These are phyloP conservation scores for Penicillium crystallinum DNA, from an alignment of 495 filamentous ascomycete species.

Conservation along the genomic window DNA sequence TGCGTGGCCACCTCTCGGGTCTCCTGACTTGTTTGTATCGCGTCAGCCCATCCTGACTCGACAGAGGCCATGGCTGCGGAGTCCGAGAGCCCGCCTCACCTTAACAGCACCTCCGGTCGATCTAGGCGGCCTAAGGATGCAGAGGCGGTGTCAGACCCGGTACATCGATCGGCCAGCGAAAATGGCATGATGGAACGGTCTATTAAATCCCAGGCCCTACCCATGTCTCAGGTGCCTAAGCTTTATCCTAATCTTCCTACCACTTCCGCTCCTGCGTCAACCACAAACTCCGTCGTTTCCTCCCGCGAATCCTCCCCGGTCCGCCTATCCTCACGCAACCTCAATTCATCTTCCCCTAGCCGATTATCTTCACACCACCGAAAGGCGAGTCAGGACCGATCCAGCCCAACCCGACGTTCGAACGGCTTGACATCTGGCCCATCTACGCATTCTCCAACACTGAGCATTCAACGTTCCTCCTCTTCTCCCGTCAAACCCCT, in stretches of 20 bases:
- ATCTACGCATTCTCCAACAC: constrained; percentile 49
- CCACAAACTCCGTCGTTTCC: constrained; percentile 40
- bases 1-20: constrained; percentile 35
- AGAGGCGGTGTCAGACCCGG: constrained; percentile 24
- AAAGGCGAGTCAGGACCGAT: constrained; percentile 62
- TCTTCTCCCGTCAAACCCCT: constrained; percentile 56
- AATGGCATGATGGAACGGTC: constrained; percentile 32
- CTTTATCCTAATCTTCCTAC: constrained; percentile 29
- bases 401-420: constrained; percentile 55
- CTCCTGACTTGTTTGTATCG: constrained; percentile 38
- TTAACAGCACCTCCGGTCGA: constrained; percentile 31
- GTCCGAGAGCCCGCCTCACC: constrained; percentile 42
- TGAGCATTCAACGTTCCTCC: constrained; percentile 59
- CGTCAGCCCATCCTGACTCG: constrained; percentile 31
- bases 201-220: constrained; percentile 27
- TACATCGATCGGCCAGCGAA: constrained; percentile 27
- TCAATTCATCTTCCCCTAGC: constrained; percentile 26
- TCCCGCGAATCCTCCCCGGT: constrained; percentile 49
- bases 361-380: constrained; percentile 51
- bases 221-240: constrained; percentile 37
- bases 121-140: constrained; percentile 28
- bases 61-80: constrained; percentile 40
- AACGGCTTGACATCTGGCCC: constrained; percentile 35
- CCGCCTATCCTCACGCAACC: constrained; percentile 31
- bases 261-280: constrained; percentile 31